Evolutionary conservation across 345 rosid species (phyloP).

Genomic region (Camelina hispida): DNA sequence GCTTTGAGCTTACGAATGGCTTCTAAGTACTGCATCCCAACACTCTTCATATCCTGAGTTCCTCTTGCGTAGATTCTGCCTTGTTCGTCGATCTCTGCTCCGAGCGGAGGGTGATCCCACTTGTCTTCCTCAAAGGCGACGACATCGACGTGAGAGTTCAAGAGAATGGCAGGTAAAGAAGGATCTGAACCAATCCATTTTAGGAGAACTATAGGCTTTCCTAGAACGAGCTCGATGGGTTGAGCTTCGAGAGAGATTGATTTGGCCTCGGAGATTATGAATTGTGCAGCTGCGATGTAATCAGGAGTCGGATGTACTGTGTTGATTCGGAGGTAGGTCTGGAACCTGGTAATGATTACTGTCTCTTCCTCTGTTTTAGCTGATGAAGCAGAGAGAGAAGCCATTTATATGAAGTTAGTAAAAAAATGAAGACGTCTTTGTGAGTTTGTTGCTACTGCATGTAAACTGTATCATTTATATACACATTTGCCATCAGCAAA

Average conservation of each 20-base stretch:
- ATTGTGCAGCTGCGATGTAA: slow-evolving; percentile 54
- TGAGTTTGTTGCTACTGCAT: too few species aligned
- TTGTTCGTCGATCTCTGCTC: slow-evolving; percentile 61
- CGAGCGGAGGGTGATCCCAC: slow-evolving; percentile 72
- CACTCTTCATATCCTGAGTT: slow-evolving; percentile 95
- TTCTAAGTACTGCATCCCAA: slow-evolving; percentile 84
- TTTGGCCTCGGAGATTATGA: slow-evolving; percentile 63
- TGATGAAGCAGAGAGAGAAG: background rate
- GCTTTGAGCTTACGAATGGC: slow-evolving; percentile 64
- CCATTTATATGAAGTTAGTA: background rate
- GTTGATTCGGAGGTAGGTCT: slow-evolving; percentile 73
- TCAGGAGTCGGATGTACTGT: slow-evolving; percentile 80
- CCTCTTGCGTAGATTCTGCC: slow-evolving; percentile 84
- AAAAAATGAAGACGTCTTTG: too few species aligned
- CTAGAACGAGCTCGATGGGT: slow-evolving; percentile 58
- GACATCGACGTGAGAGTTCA: slow-evolving; percentile 88
- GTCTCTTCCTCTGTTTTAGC: background rate
- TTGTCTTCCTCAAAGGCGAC: slow-evolving; percentile 69
- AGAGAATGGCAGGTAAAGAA: slow-evolving; percentile 66
- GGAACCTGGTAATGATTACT: slow-evolving; percentile 72
- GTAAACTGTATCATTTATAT: too few species aligned
- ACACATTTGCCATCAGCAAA: too few species aligned
- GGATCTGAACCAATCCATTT: slow-evolving; percentile 71
- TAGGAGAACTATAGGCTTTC: slow-evolving; percentile 70
- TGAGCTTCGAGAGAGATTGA: slow-evolving; percentile 66